Conservation (phyloP, 1,139 yeast genomes). For the Eremothecium gossypii region DNA sequence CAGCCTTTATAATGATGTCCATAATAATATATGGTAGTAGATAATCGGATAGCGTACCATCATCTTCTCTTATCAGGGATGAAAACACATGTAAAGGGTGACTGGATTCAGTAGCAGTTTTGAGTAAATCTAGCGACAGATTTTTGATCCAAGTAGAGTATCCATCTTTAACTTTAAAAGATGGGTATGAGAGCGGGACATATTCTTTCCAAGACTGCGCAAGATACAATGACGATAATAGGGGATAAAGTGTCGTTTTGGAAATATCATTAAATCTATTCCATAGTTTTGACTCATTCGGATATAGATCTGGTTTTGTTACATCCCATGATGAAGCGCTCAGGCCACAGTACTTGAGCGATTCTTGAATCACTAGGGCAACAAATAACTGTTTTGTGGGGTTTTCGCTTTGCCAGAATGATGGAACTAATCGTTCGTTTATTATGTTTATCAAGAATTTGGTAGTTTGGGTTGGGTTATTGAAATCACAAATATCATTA, state of each 20-base stretch:
- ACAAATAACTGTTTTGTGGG: conserved; percentile 77
- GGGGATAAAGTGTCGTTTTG: conserved; percentile 66
- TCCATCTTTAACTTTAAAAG: conserved; percentile 36
- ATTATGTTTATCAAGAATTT: conserved; percentile 58
- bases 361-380: conserved; percentile 86
- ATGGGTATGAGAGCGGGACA: conserved; percentile 38
- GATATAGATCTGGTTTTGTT: conserved; percentile 25
- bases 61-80: conserved; percentile 62
- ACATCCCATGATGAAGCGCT: conserved; percentile 34
- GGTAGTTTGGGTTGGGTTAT: conserved; percentile 52
- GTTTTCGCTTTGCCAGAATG: conserved; percentile 84
- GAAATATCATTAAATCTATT: conserved; percentile 55
- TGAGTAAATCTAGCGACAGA: conserved; percentile 57
- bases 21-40: conserved; percentile 74
- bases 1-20: conserved; percentile 44
- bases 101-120: conserved; percentile 35
- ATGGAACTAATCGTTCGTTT: conserved; percentile 60
- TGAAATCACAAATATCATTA: conserved; percentile 51
- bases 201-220: conserved; percentile 43
- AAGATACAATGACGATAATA: conserved; percentile 60
- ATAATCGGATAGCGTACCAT: conserved; percentile 57
- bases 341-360: conserved; percentile 56
- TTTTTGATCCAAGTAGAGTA: conserved; percentile 62
- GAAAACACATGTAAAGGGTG: conserved; percentile 58
- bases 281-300: conserved; percentile 43